These are phyloP conservation scores for Filobasidium uniguttulatum DNA, from an alignment of 1,284 basidiomycete species.

Conservation along the genomic window DNA sequence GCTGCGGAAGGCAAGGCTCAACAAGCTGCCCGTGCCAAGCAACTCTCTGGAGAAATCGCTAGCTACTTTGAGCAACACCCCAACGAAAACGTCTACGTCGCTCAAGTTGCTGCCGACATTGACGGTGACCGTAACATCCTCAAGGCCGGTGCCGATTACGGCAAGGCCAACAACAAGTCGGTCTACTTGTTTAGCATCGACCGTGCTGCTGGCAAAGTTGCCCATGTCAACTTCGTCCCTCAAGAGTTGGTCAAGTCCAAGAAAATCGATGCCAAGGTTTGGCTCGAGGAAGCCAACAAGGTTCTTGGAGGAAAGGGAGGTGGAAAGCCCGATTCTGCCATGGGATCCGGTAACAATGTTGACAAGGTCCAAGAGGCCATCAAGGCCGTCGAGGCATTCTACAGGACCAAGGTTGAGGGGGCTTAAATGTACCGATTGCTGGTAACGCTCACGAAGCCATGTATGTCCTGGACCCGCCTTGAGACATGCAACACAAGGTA, in stretches of 20 bases:
- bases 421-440: too few relatives aligned
- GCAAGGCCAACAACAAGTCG: constrained; percentile 63
- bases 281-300: constrained; percentile 64
- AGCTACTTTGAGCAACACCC: constrained; percentile 65
- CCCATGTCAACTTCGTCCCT: constrained; percentile 77
- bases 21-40: constrained; percentile 63
- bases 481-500: too few relatives aligned
- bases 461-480: too few relatives aligned
- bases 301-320: constrained; percentile 86
- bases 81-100: constrained; percentile 54
- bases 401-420: constrained; percentile 21
- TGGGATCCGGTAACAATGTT: constrained; percentile 63
- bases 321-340: constrained; percentile 77
- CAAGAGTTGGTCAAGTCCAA: constrained; percentile 43
- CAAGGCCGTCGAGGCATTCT: constrained; percentile 38
- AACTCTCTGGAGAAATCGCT: constrained; percentile 53
- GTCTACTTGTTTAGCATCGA: constrained; percentile 81
- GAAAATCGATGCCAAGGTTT: constrained; percentile 63
- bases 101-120: constrained; percentile 49
- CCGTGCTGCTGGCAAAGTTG: constrained; percentile 54
- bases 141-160: constrained; percentile 53
- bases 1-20: constrained; percentile 75
- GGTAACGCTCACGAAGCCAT: too few relatives aligned
- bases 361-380: constrained; percentile 59
- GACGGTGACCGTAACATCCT: constrained; percentile 59